Conservation (phyloP, 805 yeast genomes). For the Kodamaea sagamina region DNA sequence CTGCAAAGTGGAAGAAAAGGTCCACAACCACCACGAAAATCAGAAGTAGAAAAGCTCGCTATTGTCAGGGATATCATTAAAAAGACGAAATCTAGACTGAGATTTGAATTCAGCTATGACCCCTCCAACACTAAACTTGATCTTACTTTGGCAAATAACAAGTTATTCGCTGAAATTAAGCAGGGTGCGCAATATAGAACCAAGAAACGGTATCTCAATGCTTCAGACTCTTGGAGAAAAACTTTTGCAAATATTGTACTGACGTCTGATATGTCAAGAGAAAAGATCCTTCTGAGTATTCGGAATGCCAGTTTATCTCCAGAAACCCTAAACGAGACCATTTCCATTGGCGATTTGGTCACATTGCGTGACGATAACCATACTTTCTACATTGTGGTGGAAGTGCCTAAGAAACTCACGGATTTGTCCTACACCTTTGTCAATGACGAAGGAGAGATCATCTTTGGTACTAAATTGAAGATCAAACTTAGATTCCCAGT, state of each 20-base stretch:
- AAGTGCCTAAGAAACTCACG: conserved; percentile 48
- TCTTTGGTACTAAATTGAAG: conserved; percentile 47
- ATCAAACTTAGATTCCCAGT: conserved; percentile 57
- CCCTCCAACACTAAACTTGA: conserved; percentile 27
- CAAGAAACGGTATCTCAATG: conserved; percentile 19
- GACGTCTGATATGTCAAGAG: neutral
- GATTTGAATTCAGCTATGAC: conserved; percentile 12
- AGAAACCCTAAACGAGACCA: conserved; percentile 12
- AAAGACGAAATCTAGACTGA: neutral
- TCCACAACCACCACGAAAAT: no score
- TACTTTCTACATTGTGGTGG: conserved; percentile 55
- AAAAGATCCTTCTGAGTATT: conserved; percentile 7
- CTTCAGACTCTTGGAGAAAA: conserved; percentile 25
- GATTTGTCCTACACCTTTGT: conserved; percentile 61
- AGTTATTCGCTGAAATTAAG: conserved; percentile 21
- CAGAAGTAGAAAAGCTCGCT: no score
- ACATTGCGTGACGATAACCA: conserved; percentile 48
- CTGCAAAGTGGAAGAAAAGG: no score
- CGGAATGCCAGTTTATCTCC: conserved; percentile 14
- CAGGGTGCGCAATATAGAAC: conserved; percentile 21
- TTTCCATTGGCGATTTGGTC: conserved; percentile 65
- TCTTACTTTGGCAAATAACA: conserved; percentile 21
- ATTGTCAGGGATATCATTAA: neutral
- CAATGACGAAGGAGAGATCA: conserved; percentile 57
- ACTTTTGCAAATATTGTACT: no score